A percentile compares a stretch with the other conserved stretches of the same genome.
Evolutionary conservation across 2,329 filamentous ascomycete genomes (phyloP).

Genomic region (Fusarium citri): DNA sequence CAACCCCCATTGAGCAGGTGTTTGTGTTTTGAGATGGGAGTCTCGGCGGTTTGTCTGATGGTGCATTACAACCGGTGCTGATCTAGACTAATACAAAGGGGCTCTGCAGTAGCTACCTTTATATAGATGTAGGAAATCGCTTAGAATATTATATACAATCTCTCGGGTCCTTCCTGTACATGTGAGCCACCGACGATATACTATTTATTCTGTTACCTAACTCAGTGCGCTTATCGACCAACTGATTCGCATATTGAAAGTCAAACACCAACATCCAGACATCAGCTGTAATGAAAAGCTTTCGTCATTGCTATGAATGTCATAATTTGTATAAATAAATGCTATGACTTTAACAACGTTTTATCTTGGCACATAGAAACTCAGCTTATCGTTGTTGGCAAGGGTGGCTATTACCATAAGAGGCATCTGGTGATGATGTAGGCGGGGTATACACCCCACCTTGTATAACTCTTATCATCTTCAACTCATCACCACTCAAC

Average conservation of each 20-base stretch:
- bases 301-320: background rate
- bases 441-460: conserved; percentile 42
- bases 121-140: conserved; percentile 8
- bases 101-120: conserved; percentile 16
- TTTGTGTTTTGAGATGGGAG: conserved; percentile 11
- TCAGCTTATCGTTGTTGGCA: background rate
- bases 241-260: background rate
- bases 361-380: background rate
- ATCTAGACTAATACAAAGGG: conserved; percentile 20
- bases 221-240: background rate
- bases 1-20: conserved; percentile 4
- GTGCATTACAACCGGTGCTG: background rate
- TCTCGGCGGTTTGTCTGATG: background rate
- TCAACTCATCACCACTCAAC: conserved; percentile 24
- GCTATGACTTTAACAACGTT: background rate
- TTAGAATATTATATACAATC: conserved; percentile 7
- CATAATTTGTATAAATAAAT: too few relatives aligned
- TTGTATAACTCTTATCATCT: conserved; percentile 25
- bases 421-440: conserved; percentile 27
- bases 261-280: background rate
- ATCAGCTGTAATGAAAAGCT: background rate
- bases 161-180: background rate
- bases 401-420: conserved; percentile 1
- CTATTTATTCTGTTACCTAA: background rate
- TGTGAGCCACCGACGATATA: too few relatives aligned